Evolutionary conservation across 2,329 filamentous ascomycete genomes (phyloP), one percentile per base, ranked within the genome.

Genomic region (Fusarium tjaetaba): DNA sequence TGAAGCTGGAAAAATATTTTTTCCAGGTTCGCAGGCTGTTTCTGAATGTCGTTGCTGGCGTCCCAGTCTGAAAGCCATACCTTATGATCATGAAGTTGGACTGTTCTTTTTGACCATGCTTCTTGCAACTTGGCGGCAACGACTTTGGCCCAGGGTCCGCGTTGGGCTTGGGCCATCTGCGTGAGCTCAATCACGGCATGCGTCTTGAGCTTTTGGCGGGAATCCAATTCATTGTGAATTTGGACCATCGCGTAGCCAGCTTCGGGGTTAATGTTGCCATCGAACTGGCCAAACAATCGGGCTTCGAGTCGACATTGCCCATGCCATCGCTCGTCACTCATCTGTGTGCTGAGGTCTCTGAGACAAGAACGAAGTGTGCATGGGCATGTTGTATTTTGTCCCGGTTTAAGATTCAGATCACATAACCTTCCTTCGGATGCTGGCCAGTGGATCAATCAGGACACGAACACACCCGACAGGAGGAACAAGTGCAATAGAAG

Each of bases 1-100:
- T 20, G 11, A 20, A 14, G 16, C 4, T 13, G 2, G 4, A 26
- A 45, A 26, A 5, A 45, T 10, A 5, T 13, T 9, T 20, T 7
- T n/a, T n/a, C 7, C 7, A 10, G 24, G 7, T 26, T 45, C 11
- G 7, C 0, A 26, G 16, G 16, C 2, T 8, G 0, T 5, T 13
- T 8, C 11, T 16, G 24, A 26, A 45, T 9, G 16, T 45, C 1
- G 1, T 45, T 16, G 4, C 16, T 4, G 20, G 24, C 26, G 0
- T 14, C 24, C 43, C 16, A 45, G 7, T 26, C 24, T 1, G 24
- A 6, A 26, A 14, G 8, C 16, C 16, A 26, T 26, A 26, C n/a
- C n/a, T n/a, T n/a, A n/a, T 45, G 43, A 45, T 45, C 7, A 20
- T 45, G 43, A 13, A 20, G 26, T 26, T 5, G 11, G 5, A 20